Conservation (phyloP, 1,284 basidiomycete genomes). For the Sanghuangporus sanghuang region DNA sequence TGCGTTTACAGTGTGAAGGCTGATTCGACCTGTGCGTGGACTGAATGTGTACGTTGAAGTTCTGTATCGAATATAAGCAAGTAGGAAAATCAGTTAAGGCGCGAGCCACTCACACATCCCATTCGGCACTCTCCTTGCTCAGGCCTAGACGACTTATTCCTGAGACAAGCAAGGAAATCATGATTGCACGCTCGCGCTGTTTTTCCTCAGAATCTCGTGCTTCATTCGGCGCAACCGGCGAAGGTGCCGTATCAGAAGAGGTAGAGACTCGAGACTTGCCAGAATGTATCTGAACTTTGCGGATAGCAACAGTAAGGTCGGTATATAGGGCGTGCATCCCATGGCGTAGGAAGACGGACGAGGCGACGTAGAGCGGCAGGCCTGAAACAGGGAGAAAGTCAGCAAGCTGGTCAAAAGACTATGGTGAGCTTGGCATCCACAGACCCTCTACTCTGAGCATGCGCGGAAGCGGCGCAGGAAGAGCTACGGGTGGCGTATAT, state of each 20-base stretch:
- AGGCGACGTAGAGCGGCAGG: conserved; percentile 63
- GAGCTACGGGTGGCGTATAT: conserved; percentile 60
- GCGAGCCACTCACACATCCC: conserved; percentile 57
- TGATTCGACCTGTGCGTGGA: conserved; percentile 55
- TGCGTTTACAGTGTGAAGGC: conserved; percentile 58
- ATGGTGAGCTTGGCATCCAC: background rate
- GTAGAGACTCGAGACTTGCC: conserved; percentile 12
- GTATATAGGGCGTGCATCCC: conserved; percentile 70
- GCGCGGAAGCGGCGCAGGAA: conserved; percentile 65
- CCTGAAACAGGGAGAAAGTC: conserved; percentile 34
- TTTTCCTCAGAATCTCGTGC: conserved; percentile 20
- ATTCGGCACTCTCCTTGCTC: conserved; percentile 51
- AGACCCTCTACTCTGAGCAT: conserved; percentile 65
- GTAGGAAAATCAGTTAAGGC: background rate
- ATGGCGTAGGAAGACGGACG: conserved; percentile 62
- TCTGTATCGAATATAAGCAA: conserved; percentile 30
- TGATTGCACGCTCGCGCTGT: conserved; percentile 43
- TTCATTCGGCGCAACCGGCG: conserved; percentile 14
- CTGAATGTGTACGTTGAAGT: conserved; percentile 73
- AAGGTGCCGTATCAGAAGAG: background rate
- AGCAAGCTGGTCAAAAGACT: background rate
- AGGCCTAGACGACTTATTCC: conserved; percentile 35
- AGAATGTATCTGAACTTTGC: conserved; percentile 39
- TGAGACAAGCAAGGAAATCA: conserved; percentile 47
- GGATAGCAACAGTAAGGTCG: conserved; percentile 52